Evolutionary conservation across 129 eudicot genomes (phyloP).

Genomic region (Pseudognaphalium luteoalbum): DNA sequence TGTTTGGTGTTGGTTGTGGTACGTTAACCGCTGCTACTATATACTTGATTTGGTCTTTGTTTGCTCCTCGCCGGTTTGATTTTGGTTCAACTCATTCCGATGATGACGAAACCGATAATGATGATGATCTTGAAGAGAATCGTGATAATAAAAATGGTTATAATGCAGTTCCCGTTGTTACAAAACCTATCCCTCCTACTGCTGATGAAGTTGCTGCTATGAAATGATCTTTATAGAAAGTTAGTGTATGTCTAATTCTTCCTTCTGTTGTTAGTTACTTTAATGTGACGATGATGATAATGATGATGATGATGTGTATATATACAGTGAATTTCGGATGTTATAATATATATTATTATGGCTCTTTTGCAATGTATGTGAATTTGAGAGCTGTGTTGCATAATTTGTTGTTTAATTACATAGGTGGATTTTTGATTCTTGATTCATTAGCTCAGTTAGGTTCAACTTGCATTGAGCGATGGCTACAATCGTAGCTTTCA

Average conservation of each 20-base stretch:
- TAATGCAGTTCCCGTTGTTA: constrained; percentile 41
- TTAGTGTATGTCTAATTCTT: no score
- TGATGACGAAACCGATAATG: constrained; percentile 49
- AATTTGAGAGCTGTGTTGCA: no score
- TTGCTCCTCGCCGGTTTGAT: constrained; percentile 41
- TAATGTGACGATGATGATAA: neutral
- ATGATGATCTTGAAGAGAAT: constrained; percentile 27
- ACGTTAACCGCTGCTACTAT: constrained; percentile 73
- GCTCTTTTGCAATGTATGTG: neutral
- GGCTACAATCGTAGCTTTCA: no score
- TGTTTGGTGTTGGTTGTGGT: constrained; percentile 85
- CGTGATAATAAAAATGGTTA: constrained; percentile 47
- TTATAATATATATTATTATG: constrained; percentile 14
- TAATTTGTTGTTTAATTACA: no score
- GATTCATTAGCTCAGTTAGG: no score
- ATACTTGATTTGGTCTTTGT: constrained; percentile 76
- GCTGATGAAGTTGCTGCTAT: constrained; percentile 34
- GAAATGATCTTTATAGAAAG: constrained; percentile 5
- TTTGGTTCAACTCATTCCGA: constrained; percentile 3
- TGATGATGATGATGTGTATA: no score
- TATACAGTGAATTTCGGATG: constrained; percentile 14
- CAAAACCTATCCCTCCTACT: constrained; percentile 29
- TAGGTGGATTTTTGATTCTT: no score
- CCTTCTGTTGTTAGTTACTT: no score
- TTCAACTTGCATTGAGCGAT: no score